Evolutionary conservation across 139 green algal genomes (phyloP).

Genomic region (Pseudopediastrum boryanum): DNA sequence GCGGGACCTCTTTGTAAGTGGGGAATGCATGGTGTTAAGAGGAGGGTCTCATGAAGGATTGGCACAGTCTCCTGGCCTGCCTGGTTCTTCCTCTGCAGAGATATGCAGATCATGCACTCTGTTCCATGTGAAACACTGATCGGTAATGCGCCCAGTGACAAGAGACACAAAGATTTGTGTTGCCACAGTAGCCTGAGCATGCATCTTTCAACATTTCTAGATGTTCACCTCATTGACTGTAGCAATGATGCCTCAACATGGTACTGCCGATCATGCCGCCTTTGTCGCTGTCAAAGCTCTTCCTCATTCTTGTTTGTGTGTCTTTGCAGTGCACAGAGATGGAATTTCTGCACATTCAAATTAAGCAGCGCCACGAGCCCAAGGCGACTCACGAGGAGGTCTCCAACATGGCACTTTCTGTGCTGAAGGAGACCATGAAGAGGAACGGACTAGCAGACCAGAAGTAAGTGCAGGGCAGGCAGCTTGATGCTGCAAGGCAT

Average conservation of each 20-base stretch:
- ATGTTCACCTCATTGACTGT: not conserved
- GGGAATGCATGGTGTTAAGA: not conserved
- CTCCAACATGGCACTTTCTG: constrained; percentile 50
- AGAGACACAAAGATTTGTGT: not conserved
- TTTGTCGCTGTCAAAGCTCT: not conserved
- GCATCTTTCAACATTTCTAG: not conserved
- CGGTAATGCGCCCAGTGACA: no score
- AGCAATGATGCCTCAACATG: not conserved
- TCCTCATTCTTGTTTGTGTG: not conserved
- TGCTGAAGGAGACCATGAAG: constrained; percentile 17
- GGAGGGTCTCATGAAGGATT: not conserved
- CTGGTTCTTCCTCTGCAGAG: not conserved
- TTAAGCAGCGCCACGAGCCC: constrained; percentile 52
- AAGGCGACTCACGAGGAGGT: constrained; percentile 40
- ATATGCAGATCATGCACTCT: not conserved
- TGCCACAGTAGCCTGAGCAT: not conserved
- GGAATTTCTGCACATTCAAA: constrained; percentile 67
- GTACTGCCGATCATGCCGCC: not conserved
- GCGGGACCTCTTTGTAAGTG: constrained; percentile 64
- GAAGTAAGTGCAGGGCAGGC: not conserved
- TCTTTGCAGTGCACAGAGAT: constrained; percentile 58
- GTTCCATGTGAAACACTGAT: not conserved
- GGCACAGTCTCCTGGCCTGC: not conserved
- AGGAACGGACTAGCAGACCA: not conserved
- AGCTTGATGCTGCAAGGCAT: not conserved